These are phyloP conservation scores for Yamadazyma scolyti DNA, from an alignment of 805 yeast genomes.

Conservation along the genomic window DNA sequence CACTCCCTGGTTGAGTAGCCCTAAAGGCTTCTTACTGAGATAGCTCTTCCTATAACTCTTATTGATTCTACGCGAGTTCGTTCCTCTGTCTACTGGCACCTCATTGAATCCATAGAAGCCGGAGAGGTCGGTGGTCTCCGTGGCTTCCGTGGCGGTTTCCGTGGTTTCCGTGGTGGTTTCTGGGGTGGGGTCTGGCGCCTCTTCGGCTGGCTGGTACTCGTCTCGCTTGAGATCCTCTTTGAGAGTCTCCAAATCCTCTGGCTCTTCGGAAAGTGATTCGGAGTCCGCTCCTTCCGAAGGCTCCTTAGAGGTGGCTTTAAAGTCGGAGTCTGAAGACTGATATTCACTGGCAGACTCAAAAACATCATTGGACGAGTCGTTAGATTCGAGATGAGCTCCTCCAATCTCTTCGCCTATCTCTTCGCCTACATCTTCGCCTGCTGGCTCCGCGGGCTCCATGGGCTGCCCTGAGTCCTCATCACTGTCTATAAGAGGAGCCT, in stretches of 20 bases:
- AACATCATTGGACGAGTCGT: conserved; percentile 4
- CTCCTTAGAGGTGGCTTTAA: conserved; percentile 2
- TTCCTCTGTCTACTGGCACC: conserved; percentile 55
- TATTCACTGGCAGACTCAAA: conserved; percentile 10
- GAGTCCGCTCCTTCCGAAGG: conserved; percentile 7
- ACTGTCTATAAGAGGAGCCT: conserved; percentile 19
- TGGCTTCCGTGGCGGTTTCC: conserved; percentile 16
- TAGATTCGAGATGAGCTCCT: conserved; percentile 1
- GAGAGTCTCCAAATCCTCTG: conserved; percentile 13
- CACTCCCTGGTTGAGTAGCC: conserved; percentile 86
- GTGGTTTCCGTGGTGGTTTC: conserved; percentile 7
- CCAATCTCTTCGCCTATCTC: conserved; percentile 17
- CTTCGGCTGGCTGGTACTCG: conserved; percentile 10
- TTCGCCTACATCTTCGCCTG: conserved; percentile 24
- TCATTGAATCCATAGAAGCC: conserved; percentile 59
- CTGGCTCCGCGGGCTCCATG: neutral
- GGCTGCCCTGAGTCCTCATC: conserved; percentile 16
- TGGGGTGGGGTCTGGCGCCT: conserved; percentile 10
- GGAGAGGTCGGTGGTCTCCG: conserved; percentile 4
- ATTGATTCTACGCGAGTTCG: conserved; percentile 55
- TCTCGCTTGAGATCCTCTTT: conserved; percentile 18
- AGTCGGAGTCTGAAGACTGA: conserved; percentile 8
- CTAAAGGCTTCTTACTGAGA: conserved; percentile 55
- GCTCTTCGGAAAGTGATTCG: conserved; percentile 11
- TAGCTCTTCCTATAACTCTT: conserved; percentile 69